These are phyloP conservation scores for Xylaria flabelliformis DNA, from an alignment of 495 filamentous ascomycete genomes.

Conservation along the genomic window DNA sequence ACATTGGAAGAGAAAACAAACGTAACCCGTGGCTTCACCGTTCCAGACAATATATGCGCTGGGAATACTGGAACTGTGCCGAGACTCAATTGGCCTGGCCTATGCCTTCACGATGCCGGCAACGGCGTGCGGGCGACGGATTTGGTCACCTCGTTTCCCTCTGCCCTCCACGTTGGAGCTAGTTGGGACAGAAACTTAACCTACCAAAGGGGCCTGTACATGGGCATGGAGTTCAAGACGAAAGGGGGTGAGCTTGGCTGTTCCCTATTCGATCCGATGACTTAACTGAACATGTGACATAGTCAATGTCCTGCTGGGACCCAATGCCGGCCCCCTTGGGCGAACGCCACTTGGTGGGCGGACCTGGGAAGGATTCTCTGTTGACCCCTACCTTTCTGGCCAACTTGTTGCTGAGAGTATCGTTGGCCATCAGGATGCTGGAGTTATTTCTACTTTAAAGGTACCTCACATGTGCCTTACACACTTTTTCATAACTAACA, in stretches of 20 bases:
- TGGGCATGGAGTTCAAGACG: conserved; percentile 64
- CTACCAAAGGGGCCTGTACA: conserved; percentile 52
- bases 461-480: conserved; percentile 35
- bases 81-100: conserved; percentile 63
- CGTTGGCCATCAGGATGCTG: conserved; percentile 56
- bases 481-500: conserved; percentile 15
- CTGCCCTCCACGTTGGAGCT: conserved; percentile 64
- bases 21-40: conserved; percentile 48
- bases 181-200: conserved; percentile 63
- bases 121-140: conserved; percentile 66
- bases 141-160: conserved; percentile 64
- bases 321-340: conserved; percentile 65
- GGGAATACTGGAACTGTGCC: conserved; percentile 59
- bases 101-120: conserved; percentile 69
- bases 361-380: conserved; percentile 63
- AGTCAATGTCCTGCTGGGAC: conserved; percentile 74
- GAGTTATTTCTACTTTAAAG: conserved; percentile 62
- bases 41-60: conserved; percentile 50
- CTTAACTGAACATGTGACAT: conserved; percentile 44
- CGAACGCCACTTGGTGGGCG: conserved; percentile 57
- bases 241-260: conserved; percentile 54
- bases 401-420: conserved; percentile 53
- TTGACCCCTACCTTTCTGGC: conserved; percentile 58
- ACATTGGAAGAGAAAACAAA: conserved; percentile 49
- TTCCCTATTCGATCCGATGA: no score